These are phyloP conservation scores for Ziziphus jujuba DNA, from an alignment of 306 rosid genomes.

Conservation along the genomic window DNA sequence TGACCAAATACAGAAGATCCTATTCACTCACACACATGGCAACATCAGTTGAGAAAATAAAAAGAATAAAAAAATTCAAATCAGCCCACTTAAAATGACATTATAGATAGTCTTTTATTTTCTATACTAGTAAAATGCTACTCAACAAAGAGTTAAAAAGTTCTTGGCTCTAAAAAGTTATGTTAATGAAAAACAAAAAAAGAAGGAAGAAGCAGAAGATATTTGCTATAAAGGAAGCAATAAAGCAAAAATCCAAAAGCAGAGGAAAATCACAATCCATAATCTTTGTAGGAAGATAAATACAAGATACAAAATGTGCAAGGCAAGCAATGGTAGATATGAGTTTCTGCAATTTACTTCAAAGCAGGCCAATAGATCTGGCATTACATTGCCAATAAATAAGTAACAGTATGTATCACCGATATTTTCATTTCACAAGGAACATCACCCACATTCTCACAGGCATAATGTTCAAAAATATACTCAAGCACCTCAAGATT, in stretches of 20 bases:
- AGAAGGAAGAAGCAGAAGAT: no score
- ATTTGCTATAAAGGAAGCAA: no score
- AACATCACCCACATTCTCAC: background rate
- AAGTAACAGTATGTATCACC: background rate
- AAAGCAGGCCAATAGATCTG: background rate
- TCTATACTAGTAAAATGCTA: no score
- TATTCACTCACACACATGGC: constrained; percentile 18
- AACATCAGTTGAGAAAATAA: constrained; percentile 15
- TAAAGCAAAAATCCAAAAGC: no score
- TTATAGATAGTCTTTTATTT: no score
- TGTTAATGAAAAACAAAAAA: no score
- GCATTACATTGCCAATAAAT: background rate
- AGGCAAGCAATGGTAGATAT: background rate
- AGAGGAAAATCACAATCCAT: no score
- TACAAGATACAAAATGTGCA: background rate
- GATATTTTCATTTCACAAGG: background rate
- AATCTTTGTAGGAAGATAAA: no score
- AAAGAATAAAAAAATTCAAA: background rate
- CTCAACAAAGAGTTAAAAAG: no score
- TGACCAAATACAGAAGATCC: constrained; percentile 85
- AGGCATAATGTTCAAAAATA: background rate
- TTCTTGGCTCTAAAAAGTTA: no score
- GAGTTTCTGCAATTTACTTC: background rate
- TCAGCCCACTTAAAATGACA: no score
- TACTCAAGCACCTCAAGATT: background rate